Conservation (phyloP, 2,329 filamentous ascomycete species). For the Colletotrichum sp. region DNA sequence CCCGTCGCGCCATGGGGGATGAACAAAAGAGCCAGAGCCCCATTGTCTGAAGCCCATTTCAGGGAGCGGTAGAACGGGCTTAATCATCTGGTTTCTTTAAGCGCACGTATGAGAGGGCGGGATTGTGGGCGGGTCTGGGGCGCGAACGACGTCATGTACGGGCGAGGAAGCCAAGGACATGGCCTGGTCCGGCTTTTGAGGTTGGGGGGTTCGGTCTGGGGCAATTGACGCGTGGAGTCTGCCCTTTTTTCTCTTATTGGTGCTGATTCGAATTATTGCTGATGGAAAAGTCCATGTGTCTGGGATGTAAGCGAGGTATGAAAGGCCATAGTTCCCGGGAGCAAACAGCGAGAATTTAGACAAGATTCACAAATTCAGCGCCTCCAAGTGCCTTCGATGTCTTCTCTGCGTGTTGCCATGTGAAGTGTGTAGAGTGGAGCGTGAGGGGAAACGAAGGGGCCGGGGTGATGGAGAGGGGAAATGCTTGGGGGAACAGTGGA, state of each 20-base stretch:
- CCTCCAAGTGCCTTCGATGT: not conserved
- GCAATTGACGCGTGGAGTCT: not conserved
- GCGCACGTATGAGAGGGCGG: conserved; percentile 14
- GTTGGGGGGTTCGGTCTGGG: not conserved
- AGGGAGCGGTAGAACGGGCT: not conserved
- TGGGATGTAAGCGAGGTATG: not conserved
- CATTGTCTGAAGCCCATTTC: not conserved
- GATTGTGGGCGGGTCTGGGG: not conserved
- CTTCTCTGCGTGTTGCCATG: not conserved
- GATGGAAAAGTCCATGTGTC: not conserved
- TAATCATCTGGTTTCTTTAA: not conserved
- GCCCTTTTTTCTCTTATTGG: not conserved
- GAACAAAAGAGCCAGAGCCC: not conserved
- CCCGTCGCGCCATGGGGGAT: not conserved
- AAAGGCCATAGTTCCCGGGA: not conserved
- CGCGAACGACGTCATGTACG: conserved; percentile 12
- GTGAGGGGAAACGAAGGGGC: not conserved
- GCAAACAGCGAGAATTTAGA: not conserved
- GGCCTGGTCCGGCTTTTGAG: not conserved
- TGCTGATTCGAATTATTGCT: not conserved
- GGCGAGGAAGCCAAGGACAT: not conserved
- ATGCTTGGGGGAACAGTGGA: not conserved
- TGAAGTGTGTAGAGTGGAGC: not conserved
- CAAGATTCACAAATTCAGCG: not conserved
- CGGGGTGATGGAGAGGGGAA: not conserved